These are phyloP conservation scores for Eudorina sp. DNA, from an alignment of 139 green algal species.

Conservation along the genomic window DNA sequence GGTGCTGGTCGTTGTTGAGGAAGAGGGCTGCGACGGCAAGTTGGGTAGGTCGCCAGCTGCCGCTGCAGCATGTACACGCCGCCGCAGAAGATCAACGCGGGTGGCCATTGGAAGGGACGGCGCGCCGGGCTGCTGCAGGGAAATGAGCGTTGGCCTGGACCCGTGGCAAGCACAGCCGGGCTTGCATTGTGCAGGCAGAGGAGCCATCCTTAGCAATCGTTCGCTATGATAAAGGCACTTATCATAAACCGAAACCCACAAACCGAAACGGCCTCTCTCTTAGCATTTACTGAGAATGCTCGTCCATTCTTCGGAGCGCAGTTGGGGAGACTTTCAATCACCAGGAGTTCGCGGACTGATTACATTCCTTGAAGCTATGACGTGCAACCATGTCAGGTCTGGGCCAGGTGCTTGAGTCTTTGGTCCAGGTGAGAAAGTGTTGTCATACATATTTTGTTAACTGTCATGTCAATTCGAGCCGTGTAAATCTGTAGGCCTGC, in stretches of 20 bases:
- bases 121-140: not conserved
- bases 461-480: too few species aligned
- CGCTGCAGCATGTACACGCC: slow-evolving; percentile 1
- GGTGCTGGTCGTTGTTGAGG: not conserved
- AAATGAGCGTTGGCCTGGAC: not conserved
- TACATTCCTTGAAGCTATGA: too few species aligned
- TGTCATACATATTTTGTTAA: not conserved
- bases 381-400: not conserved
- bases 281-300: too few species aligned
- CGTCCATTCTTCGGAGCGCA: too few species aligned
- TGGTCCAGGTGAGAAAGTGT: not conserved
- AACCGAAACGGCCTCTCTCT: too few species aligned
- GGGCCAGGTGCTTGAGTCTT: not conserved
- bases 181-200: not conserved
- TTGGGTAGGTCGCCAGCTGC: slow-evolving; percentile 21
- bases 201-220: not conserved
- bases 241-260: too few species aligned
- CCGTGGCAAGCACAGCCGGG: not conserved
- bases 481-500: not conserved
- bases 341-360: too few species aligned
- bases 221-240: too few species aligned
- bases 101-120: not conserved
- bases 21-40: not conserved
- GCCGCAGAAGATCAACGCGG: not conserved
- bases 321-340: too few species aligned